Percentiles rank a stretch among this genome's conserved stretches.
These are phyloP conservation scores for Echeveria elegans DNA, from an alignment of 164 flowering plant genomes.

Conservation along the genomic window DNA sequence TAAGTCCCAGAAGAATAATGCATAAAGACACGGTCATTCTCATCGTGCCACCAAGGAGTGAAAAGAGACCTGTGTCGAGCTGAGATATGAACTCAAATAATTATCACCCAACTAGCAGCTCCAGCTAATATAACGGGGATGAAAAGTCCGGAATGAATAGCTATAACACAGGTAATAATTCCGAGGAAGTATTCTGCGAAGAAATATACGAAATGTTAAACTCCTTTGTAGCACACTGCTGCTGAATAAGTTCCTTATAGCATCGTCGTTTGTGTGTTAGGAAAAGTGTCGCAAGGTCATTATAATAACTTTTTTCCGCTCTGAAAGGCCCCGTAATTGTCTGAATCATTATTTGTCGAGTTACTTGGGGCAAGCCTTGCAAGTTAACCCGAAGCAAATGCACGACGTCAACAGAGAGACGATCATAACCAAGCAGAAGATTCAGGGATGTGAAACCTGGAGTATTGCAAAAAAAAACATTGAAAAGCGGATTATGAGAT, in stretches of 20 bases:
- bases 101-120: conserved; percentile 87
- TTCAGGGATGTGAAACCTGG: too few relatives aligned
- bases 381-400: conserved; percentile 55
- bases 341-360: conserved; percentile 48
- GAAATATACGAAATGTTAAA: conserved; percentile 55
- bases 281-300: conserved; percentile 84
- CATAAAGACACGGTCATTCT: conserved; percentile 76
- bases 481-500: too few relatives aligned
- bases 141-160: conserved; percentile 88
- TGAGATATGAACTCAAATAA: conserved; percentile 25
- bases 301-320: conserved; percentile 69
- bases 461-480: too few relatives aligned
- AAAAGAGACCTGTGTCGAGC: conserved; percentile 16
- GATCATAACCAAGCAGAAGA: conserved; percentile 45
- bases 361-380: conserved; percentile 72
- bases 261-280: conserved; percentile 87
- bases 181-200: conserved; percentile 58
- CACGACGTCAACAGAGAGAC: conserved; percentile 70
- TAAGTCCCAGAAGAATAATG: conserved; percentile 84
- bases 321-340: conserved; percentile 72
- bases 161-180: conserved; percentile 78
- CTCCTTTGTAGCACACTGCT: conserved; percentile 31
- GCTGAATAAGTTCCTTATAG: conserved; percentile 70
- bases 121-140: conserved; percentile 95
- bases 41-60: conserved; percentile 21